These are phyloP conservation scores for Penicillium sp. DNA, from an alignment of 2,329 filamentous ascomycete genomes.

Conservation along the genomic window DNA sequence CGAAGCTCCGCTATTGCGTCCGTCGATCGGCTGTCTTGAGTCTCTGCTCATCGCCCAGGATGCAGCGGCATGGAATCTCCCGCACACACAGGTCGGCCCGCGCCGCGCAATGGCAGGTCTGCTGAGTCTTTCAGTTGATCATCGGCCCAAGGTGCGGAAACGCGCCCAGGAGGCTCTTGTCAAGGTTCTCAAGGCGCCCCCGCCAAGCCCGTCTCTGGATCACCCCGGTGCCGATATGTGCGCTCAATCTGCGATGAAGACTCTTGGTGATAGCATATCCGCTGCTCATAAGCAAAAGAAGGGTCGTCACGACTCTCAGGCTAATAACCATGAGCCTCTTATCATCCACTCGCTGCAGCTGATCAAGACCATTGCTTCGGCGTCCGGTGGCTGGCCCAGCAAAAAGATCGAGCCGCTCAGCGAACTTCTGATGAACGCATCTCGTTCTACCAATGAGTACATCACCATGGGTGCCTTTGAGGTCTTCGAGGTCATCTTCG, in stretches of 20 bases:
- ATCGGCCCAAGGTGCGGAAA: constrained; percentile 89
- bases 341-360: constrained; percentile 90
- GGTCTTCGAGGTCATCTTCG: constrained; percentile 95
- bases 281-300: constrained; percentile 66
- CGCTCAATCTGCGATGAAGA: constrained; percentile 81
- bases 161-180: constrained; percentile 84
- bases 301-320: constrained; percentile 39
- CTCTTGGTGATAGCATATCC: constrained; percentile 67
- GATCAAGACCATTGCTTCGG: constrained; percentile 80
- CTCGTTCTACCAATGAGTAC: constrained; percentile 86
- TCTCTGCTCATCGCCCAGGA: constrained; percentile 89
- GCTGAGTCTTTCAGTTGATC: constrained; percentile 78
- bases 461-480: constrained; percentile 96
- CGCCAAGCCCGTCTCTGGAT: constrained; percentile 86
- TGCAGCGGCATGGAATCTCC: constrained; percentile 78
- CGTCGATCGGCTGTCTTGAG: constrained; percentile 89
- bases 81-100: constrained; percentile 77
- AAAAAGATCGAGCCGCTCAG: constrained; percentile 91
- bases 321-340: constrained; percentile 67
- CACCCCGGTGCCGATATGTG: constrained; percentile 96
- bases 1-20: constrained; percentile 79
- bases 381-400: constrained; percentile 91
- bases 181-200: constrained; percentile 76
- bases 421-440: constrained; percentile 82
- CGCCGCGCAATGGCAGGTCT: constrained; percentile 83